phyloP scores from a whole-genome alignment of 176 grass and related monocot genomes.

The Juncus effusus region DNA sequence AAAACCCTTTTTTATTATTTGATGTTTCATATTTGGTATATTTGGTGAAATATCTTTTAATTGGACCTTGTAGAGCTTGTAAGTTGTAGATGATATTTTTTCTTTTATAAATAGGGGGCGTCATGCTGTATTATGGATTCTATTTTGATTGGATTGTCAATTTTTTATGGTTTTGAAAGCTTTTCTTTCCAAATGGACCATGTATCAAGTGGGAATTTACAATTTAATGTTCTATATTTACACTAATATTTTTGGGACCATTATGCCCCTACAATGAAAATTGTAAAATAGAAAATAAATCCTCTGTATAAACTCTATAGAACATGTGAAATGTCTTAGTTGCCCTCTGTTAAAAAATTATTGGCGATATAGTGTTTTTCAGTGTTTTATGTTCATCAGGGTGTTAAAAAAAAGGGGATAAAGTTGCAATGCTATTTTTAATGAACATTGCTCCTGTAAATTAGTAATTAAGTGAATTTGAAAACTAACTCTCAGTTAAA shows the following conservation, averaged over 20 bases:
- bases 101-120: slow-evolving; percentile 47
- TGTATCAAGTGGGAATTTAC: slow-evolving; percentile 88
- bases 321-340: background rate
- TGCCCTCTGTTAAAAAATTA: background rate
- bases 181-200: slow-evolving; percentile 94
- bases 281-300: background rate
- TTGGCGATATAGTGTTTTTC: background rate
- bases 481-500: no score
- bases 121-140: slow-evolving; percentile 94
- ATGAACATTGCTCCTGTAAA: no score
- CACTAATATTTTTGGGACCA: background rate
- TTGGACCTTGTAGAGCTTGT: background rate
- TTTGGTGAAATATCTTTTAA: background rate
- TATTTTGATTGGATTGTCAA: slow-evolving; percentile 82
- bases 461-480: no score
- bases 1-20: background rate
- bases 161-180: slow-evolving; percentile 96
- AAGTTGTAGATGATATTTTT: slow-evolving; percentile 4
- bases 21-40: background rate
- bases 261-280: background rate
- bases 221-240: slow-evolving; percentile 19
- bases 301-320: no score
- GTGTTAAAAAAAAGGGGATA: no score
- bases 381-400: background rate
- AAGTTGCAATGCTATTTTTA: no score